These are phyloP conservation scores for Eimeria falciformis DNA, from an alignment of 169 alveolate species.

Conservation along the genomic window DNA sequence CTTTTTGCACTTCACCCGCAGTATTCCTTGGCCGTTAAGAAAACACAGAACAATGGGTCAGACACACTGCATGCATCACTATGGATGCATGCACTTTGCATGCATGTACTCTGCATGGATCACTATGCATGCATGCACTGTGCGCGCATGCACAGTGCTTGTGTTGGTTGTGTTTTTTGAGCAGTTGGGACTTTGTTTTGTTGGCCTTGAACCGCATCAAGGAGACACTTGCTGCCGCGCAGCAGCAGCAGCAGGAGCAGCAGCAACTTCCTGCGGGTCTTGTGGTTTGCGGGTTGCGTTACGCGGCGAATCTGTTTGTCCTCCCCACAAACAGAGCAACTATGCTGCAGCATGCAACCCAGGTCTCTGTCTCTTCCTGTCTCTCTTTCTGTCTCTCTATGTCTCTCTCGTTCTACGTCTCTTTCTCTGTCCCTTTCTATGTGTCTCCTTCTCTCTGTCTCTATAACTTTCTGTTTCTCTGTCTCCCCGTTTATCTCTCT, in stretches of 20 bases:
- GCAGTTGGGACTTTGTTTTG: slow-evolving; percentile 58
- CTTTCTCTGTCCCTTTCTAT: too few species aligned
- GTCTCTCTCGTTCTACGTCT: too few species aligned
- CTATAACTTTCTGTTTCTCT: too few species aligned
- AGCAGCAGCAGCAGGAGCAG: slow-evolving; percentile 65
- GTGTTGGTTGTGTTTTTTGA: background rate
- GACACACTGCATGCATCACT: too few species aligned
- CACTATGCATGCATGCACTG: too few species aligned
- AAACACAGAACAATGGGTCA: slow-evolving; percentile 45
- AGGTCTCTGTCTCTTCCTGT: too few species aligned
- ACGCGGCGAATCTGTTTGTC: slow-evolving; percentile 44
- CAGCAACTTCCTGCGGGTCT: slow-evolving; percentile 35
- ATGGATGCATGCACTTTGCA: too few species aligned
- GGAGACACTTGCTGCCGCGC: slow-evolving; percentile 14
- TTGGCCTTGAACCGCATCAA: slow-evolving; percentile 48
- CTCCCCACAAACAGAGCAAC: slow-evolving; percentile 39
- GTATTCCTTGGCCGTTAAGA: slow-evolving; percentile 28
- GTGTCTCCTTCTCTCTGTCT: too few species aligned
- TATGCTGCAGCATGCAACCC: slow-evolving; percentile 55
- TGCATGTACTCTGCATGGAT: too few species aligned
- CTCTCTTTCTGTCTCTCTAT: too few species aligned
- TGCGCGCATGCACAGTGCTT: background rate
- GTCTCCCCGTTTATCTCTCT: too few species aligned
- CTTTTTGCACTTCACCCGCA: slow-evolving; percentile 51
- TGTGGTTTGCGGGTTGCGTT: slow-evolving; percentile 59